A percentile compares a stretch with the other conserved stretches of the same genome.
Evolutionary conservation across 2,329 filamentous ascomycete genomes (phyloP).

Genomic region (Cercospora beticola): DNA sequence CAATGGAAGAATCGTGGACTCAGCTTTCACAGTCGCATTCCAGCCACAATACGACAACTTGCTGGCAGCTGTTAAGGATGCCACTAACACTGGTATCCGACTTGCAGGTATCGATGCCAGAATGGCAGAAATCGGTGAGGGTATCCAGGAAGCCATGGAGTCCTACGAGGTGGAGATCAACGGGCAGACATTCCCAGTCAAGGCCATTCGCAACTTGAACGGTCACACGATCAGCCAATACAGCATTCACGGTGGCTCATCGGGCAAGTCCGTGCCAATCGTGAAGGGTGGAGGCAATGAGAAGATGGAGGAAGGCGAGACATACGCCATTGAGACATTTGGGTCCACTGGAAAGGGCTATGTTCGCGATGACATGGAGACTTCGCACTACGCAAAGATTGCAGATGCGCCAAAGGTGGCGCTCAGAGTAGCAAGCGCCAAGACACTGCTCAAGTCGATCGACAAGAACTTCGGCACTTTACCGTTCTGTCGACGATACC

Average conservation of each 20-base stretch:
- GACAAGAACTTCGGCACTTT: slow-evolving; percentile 63
- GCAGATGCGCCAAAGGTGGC: slow-evolving; percentile 41
- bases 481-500: slow-evolving; percentile 61
- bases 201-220: slow-evolving; percentile 55
- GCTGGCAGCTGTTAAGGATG: slow-evolving; percentile 69
- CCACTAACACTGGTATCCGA: slow-evolving; percentile 63
- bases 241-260: slow-evolving; percentile 56
- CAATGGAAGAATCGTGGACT: slow-evolving; percentile 77
- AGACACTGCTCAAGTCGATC: slow-evolving; percentile 58
- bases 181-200: slow-evolving; percentile 55
- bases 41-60: slow-evolving; percentile 74
- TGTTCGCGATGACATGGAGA: slow-evolving; percentile 48
- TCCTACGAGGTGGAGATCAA: slow-evolving; percentile 60
- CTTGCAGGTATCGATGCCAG: slow-evolving; percentile 57
- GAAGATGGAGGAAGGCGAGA: slow-evolving; percentile 60
- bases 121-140: slow-evolving; percentile 56
- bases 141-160: slow-evolving; percentile 62
- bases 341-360: slow-evolving; percentile 56
- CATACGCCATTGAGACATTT: slow-evolving; percentile 61
- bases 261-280: slow-evolving; percentile 56
- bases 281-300: slow-evolving; percentile 51
- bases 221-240: slow-evolving; percentile 58
- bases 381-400: slow-evolving; percentile 40
- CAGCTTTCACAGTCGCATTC: slow-evolving; percentile 76
- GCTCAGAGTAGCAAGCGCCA: slow-evolving; percentile 53